Evolutionary conservation across 768 basidiomycete genomes (phyloP).

Genomic region (Hygrocybe coccinea): DNA sequence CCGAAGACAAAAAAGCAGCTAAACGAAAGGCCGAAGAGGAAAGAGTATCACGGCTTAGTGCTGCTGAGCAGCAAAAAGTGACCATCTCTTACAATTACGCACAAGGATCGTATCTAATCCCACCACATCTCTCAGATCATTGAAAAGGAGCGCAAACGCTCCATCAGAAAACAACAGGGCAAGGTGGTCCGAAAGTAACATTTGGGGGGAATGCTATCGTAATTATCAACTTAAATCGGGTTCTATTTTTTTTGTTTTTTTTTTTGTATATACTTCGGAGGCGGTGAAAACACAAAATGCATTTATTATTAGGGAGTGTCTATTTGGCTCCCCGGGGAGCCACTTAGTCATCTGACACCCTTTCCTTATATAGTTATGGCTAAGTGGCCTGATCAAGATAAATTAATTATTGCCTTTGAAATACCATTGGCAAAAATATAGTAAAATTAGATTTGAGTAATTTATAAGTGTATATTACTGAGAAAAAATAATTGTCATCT

Average conservation of each 20-base stretch:
- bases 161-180: conserved; percentile 63
- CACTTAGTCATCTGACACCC: no score
- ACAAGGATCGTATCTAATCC: neutral
- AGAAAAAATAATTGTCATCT: no score
- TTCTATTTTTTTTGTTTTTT: neutral
- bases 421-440: no score
- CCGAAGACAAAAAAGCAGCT: conserved; percentile 64
- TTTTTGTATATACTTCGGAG: neutral
- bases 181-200: conserved; percentile 52
- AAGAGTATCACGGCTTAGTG: conserved; percentile 62
- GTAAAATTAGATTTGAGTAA: no score
- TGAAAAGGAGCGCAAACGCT: conserved; percentile 74
- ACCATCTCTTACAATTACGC: conserved; percentile 9
- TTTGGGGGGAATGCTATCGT: no score
- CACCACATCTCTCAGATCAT: conserved; percentile 40
- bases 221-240: neutral
- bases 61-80: conserved; percentile 82
- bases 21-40: conserved; percentile 75
- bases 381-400: no score
- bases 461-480: no score
- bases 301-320: no score
- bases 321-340: no score
- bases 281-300: no score
- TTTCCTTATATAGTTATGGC: no score
- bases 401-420: no score